Base-by-base conservation (phyloP, 2,329 filamentous ascomycete species). In the Hypoxylon sp. region DNA sequence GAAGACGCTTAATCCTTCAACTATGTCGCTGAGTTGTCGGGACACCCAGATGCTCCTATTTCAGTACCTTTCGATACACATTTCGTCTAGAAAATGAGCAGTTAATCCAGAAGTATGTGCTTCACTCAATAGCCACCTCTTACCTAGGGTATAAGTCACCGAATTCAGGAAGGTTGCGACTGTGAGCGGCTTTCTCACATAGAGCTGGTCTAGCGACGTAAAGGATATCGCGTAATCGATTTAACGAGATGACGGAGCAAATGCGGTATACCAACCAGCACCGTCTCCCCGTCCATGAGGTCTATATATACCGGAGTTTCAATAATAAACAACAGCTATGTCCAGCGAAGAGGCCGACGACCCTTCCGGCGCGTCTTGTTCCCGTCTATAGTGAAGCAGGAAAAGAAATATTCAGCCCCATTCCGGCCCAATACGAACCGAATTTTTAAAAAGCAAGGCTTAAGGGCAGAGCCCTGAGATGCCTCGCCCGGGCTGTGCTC, bases 261-360 rank as follows among this genome's bases (percentile, higher is more conserved):
- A 40, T 40, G 18, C 11, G 37, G 37, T 23, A 40, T n/a, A 9
- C 17, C 23, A 21, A 21, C 18, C 27, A 18, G 27, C 17, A 21
- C 26, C 11, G 10, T 17, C 4, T 10, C 40, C 40, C 21, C 13
- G 11, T 21, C 40, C 20, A 13, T 23, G 18, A 35, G 15, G 11
- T 21, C 27, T 47, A 48, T 48, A 35, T 48, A 48, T 48, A 48
- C 17, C 41, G 31, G n/a, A 15, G n/a, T 45, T 3, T n/a, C 18
- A 29, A 18, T 13, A 27, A 13, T 27, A 17, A 15, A 17, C 15
- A 23, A 13, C n/a, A 21, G 17, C 8, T 20, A 23, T 7, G 21
- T 24, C 40, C 15, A 6, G 8, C 4, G 7, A 24, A 40, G 17
- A 10, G 21, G 3, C 17, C 15, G 23, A 15, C 13, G 5, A 9